These are phyloP conservation scores for Coemansia sp. DNA, from an alignment of 192 early-diverging fungal species.

Conservation along the genomic window DNA sequence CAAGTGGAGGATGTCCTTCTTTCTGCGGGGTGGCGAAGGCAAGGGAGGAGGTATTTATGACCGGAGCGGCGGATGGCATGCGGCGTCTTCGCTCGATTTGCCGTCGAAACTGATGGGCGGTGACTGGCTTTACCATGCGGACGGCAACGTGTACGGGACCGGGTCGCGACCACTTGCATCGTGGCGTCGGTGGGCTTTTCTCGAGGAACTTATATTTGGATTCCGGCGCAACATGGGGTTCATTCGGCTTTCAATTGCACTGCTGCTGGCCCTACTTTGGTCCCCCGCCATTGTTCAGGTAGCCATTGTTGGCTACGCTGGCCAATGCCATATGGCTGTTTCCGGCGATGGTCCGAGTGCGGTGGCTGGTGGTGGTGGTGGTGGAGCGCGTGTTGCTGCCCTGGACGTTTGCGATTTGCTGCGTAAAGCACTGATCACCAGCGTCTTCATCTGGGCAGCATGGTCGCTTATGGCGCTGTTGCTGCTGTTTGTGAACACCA, in stretches of 20 bases:
- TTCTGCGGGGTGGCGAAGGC: conserved; percentile 4
- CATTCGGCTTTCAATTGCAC: conserved; percentile 23
- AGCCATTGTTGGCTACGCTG: conserved; percentile 24
- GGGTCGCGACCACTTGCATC: conserved; percentile 11
- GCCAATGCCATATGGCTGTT: conserved; percentile 24
- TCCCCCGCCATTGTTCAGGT: conserved; percentile 33
- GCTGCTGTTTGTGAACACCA: conserved; percentile 36
- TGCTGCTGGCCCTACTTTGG: conserved; percentile 27
- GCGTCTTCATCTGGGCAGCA: conserved; percentile 22
- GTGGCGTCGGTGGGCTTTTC: conserved; percentile 38
- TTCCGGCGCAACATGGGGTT: conserved; percentile 36
- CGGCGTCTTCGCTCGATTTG: conserved; percentile 2
- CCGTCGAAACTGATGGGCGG: not conserved
- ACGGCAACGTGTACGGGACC: not conserved
- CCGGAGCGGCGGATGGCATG: conserved; percentile 16
- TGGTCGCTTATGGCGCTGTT: conserved; percentile 32
- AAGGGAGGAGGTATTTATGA: not conserved
- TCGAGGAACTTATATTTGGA: conserved; percentile 34
- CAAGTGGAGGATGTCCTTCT: conserved; percentile 32
- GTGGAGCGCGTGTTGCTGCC: too few species aligned
- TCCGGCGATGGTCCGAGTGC: not conserved
- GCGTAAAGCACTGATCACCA: conserved; percentile 32
- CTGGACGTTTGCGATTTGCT: conserved; percentile 24
- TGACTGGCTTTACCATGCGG: not conserved
- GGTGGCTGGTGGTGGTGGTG: conserved; percentile 9